phyloP scores from a whole-genome alignment of 2,329 filamentous ascomycete genomes.

The Exophiala viscosa region DNA sequence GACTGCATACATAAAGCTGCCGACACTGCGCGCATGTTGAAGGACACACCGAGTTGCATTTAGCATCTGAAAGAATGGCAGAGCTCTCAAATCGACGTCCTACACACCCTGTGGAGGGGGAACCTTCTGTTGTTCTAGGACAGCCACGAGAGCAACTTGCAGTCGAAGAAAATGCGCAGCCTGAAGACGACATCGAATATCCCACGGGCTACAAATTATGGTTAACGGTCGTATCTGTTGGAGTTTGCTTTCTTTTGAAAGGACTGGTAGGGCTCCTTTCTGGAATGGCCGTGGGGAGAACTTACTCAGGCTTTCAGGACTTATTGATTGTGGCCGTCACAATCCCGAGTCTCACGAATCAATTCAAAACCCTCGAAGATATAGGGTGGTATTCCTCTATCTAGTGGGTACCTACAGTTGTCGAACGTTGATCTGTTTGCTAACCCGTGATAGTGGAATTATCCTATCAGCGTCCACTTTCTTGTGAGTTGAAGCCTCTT shows the following conservation, averaged over 20 bases:
- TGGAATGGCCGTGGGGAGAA: no score
- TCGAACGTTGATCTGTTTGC: not conserved
- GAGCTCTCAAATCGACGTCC: no score
- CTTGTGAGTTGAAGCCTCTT: conserved; percentile 8
- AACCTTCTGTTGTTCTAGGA: not conserved
- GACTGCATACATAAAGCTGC: no score
- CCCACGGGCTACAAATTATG: conserved; percentile 4
- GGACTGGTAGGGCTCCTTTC: not conserved
- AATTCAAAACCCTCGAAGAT: conserved; percentile 39
- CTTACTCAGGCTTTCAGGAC: conserved; percentile 26
- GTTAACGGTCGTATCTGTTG: not conserved
- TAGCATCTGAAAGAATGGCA: no score
- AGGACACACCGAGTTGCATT: no score
- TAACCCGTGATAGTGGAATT: conserved; percentile 21
- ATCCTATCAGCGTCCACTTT: conserved; percentile 43
- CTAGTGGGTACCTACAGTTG: conserved; percentile 28
- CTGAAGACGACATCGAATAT: conserved; percentile 3
- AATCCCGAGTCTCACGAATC: conserved; percentile 24
- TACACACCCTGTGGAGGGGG: no score
- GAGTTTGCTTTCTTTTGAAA: not conserved
- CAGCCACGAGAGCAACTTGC: conserved; percentile 4
- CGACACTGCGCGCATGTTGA: no score
- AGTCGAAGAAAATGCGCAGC: conserved; percentile 2
- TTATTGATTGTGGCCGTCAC: conserved; percentile 24
- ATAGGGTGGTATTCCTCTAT: conserved; percentile 39